Conservation (phyloP, 1,284 basidiomycete species). For the Trametes hirsuta region DNA sequence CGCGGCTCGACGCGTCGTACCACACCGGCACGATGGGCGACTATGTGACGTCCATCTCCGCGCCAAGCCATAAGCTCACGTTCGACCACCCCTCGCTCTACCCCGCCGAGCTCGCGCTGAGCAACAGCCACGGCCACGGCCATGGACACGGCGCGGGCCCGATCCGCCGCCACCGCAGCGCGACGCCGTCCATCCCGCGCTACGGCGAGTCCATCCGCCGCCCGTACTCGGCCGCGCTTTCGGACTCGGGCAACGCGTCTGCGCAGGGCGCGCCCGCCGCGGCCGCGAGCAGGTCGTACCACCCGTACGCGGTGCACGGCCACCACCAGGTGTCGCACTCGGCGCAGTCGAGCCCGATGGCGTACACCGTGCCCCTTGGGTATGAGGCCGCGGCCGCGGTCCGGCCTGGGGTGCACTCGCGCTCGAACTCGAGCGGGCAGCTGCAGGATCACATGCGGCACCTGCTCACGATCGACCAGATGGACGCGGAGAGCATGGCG, state of each 20-base stretch:
- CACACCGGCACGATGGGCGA: conserved; percentile 24
- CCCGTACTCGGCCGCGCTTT: conserved; percentile 49
- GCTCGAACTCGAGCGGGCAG: conserved; percentile 34
- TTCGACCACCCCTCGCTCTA: conserved; percentile 64
- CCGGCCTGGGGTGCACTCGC: conserved; percentile 14
- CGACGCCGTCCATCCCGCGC: conserved; percentile 65
- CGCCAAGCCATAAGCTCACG: conserved; percentile 65
- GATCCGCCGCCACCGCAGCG: conserved; percentile 69
- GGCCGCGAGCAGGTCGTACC: conserved; percentile 43
- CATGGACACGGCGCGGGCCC: conserved; percentile 48
- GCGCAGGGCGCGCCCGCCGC: neutral
- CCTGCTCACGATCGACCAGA: conserved; percentile 33
- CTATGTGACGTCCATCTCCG: conserved; percentile 53
- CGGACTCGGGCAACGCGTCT: conserved; percentile 36
- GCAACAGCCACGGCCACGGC: neutral
- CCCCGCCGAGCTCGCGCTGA: conserved; percentile 40
- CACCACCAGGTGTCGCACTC: conserved; percentile 37
- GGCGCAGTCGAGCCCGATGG: conserved; percentile 61
- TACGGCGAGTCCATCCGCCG: conserved; percentile 53
- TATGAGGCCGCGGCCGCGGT: conserved; percentile 23
- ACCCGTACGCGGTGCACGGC: conserved; percentile 53
- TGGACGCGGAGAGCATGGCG: conserved; percentile 13
- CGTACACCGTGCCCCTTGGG: conserved; percentile 49
- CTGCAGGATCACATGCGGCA: conserved; percentile 38
- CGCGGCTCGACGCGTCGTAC: conserved; percentile 23